Conservation (phyloP, 176 grass and related monocot genomes). For the Elaeis guineensis region DNA sequence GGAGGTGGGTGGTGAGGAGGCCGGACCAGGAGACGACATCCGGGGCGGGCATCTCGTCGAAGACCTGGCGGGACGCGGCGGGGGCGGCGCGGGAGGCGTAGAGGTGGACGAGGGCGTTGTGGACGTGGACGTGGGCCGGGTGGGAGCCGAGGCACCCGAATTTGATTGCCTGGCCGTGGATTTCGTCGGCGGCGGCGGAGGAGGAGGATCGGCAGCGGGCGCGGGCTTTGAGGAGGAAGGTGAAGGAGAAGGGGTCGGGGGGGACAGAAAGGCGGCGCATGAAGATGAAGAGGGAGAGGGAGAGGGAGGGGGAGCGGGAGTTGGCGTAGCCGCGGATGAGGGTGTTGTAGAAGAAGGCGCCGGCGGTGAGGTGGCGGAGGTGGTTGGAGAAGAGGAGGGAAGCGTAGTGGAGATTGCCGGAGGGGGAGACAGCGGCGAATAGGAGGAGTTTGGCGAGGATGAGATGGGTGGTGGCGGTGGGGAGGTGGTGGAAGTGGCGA, state of each 20-base stretch:
- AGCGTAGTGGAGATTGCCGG: slow-evolving; percentile 39
- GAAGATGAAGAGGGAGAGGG: slow-evolving; percentile 31
- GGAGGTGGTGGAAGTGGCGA: slow-evolving; percentile 30
- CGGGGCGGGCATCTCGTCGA: slow-evolving; percentile 35
- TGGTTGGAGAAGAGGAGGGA: slow-evolving; percentile 27
- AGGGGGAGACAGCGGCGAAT: slow-evolving; percentile 45
- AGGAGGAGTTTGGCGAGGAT: slow-evolving; percentile 52
- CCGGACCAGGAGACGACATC: slow-evolving; percentile 50
- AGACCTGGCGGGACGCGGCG: slow-evolving; percentile 22
- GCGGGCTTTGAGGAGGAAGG: slow-evolving; percentile 50
- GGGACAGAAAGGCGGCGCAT: slow-evolving; percentile 27
- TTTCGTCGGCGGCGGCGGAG: slow-evolving; percentile 22
- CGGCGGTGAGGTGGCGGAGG: slow-evolving; percentile 22
- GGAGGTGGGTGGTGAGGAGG: slow-evolving; percentile 31
- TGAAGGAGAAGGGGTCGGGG: slow-evolving; percentile 55
- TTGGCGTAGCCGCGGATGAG: slow-evolving; percentile 41
- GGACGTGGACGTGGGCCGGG: slow-evolving; percentile 25
- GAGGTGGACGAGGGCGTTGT: slow-evolving; percentile 39
- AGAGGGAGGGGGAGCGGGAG: slow-evolving; percentile 16
- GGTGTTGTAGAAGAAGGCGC: slow-evolving; percentile 60
- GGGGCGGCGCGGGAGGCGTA: slow-evolving; percentile 24
- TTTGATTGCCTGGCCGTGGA: slow-evolving; percentile 40
- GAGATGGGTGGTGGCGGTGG: slow-evolving; percentile 9
- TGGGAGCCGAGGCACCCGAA: slow-evolving; percentile 33
- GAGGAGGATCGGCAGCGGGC: slow-evolving; percentile 7